Evolutionary conservation across 768 basidiomycete genomes (phyloP), one percentile per base, ranked within the genome.

Genomic region (Psilocybe cyanescens): DNA sequence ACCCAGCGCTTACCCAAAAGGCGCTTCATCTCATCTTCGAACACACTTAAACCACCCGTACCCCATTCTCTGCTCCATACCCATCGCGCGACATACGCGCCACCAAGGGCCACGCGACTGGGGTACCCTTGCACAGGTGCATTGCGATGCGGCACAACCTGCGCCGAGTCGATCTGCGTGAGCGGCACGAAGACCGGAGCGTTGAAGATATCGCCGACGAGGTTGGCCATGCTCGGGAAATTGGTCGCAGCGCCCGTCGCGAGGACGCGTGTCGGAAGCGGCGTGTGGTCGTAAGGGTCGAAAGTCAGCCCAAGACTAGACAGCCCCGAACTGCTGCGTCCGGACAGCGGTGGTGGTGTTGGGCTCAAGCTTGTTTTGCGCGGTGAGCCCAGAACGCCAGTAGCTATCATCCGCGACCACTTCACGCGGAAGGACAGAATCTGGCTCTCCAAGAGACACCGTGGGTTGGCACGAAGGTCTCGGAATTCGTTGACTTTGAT

Each of bases 401-500:
- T 86, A 3, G 87, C 78, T 53, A 87, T 76, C 81, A 92, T 87
- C 28, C 85, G 81, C 1, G 91, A 87, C 87, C 90, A 93, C 65
- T 91, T 89, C 45, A 92, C 87, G 28, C 93, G 87, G 80, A 95
- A 90, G 16, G 89, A 85, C 37, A 95, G 82, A 28, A 91, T 75
- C 68, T 95, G 93, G 62, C 86, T 89, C 74, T 95, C 93, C 46
- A 95, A 77, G 24, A 95, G 83, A 75, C 92, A 94, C 16, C 93
- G 86, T 0, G 93, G 93, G 76, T 95, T 95, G 11, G 93, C 93
- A 31, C 93, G 88, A 19, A 94, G 84, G 72, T 95, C 93, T 28
- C 92, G 85, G 77, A 94, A 95, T 72, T 95, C 93, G 65, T 86
- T 88, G 54, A 94, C 93, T 71, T 93, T 92, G 73, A 94, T 83